Conservation (phyloP, 208 protist species). For the Porcisia hertigi region DNA sequence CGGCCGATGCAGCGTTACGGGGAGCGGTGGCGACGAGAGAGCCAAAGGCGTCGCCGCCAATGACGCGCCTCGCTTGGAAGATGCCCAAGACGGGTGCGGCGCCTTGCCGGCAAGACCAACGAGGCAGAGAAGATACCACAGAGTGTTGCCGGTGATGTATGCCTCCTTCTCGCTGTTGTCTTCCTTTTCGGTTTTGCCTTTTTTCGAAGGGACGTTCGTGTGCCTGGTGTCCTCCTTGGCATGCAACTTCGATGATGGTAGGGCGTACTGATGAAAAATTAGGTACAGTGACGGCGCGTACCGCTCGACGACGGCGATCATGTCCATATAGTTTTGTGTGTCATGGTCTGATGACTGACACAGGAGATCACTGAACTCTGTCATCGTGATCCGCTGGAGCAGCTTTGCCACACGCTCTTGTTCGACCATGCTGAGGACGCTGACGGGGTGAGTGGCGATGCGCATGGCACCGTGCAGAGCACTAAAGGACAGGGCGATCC, state of each 20-base stretch:
- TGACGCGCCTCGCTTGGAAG: not conserved
- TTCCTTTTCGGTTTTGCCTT: not conserved
- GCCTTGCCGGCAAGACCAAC: slow-evolving; percentile 50
- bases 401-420: slow-evolving; percentile 47
- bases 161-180: not conserved
- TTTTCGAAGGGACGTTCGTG: not conserved
- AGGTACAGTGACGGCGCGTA: slow-evolving; percentile 49
- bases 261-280: slow-evolving; percentile 57
- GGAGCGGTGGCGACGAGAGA: slow-evolving; percentile 9
- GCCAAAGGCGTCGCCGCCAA: not conserved
- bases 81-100: slow-evolving; percentile 15
- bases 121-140: slow-evolving; percentile 64
- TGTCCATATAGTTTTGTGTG: slow-evolving; percentile 45
- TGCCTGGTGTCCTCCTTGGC: slow-evolving; percentile 1
- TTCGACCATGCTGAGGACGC: slow-evolving; percentile 45
- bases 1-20: slow-evolving; percentile 56
- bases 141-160: slow-evolving; percentile 51
- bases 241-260: slow-evolving; percentile 22
- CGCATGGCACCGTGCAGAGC: slow-evolving; percentile 64
- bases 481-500: slow-evolving; percentile 75
- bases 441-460: slow-evolving; percentile 21
- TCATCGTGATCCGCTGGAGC: slow-evolving; percentile 49
- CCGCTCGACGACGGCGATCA: slow-evolving; percentile 54
- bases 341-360: slow-evolving; percentile 32
- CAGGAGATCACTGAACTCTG: slow-evolving; percentile 60